These are phyloP conservation scores for Aphanomyces stellatus DNA, from an alignment of 352 stramenopile species.

Conservation along the genomic window DNA sequence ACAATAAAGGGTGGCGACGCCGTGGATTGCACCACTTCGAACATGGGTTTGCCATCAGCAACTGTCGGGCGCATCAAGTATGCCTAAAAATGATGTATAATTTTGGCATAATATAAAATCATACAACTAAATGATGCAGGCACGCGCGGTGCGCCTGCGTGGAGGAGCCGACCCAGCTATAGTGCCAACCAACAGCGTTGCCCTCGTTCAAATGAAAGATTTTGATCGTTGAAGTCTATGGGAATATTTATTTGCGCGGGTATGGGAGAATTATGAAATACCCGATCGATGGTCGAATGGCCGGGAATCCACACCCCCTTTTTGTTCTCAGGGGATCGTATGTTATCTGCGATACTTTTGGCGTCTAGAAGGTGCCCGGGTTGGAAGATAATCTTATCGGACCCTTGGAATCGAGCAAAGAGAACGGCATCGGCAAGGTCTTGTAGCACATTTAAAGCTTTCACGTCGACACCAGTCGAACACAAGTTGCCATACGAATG, in stretches of 20 bases:
- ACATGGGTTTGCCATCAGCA: neutral
- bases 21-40: neutral
- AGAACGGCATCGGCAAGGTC: neutral
- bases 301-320: conserved; percentile 12
- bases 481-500: conserved; percentile 18
- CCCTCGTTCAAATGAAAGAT: conserved; percentile 17
- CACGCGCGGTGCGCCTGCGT: conserved; percentile 15
- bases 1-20: conserved; percentile 9
- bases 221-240: neutral
- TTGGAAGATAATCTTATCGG: neutral
- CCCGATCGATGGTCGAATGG: neutral
- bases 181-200: conserved; percentile 17
- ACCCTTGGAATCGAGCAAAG: neutral
- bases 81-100: neutral
- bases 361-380: neutral
- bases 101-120: neutral
- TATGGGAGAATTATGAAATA: neutral
- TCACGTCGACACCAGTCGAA: neutral
- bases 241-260: neutral
- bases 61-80: neutral
- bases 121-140: conserved; percentile 7
- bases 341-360: neutral
- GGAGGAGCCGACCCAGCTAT: conserved; percentile 15
- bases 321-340: neutral
- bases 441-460: neutral